Conservation (phyloP, 1,284 basidiomycete species). For the Hypsizygus ulmarius region DNA sequence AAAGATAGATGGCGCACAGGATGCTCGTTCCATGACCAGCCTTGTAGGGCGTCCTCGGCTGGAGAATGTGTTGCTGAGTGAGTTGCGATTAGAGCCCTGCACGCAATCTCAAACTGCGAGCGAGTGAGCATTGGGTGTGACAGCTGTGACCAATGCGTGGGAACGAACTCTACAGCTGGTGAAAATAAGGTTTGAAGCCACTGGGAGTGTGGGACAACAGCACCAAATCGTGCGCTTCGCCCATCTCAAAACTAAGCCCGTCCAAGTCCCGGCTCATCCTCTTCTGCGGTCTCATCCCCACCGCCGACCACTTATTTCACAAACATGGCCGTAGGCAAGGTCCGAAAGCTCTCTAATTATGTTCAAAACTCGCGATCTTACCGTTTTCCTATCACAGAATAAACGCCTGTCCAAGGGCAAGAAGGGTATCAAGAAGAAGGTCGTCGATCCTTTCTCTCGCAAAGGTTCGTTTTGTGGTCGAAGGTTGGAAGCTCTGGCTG, state of each 20-base stretch:
- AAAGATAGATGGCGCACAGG: conserved; percentile 29
- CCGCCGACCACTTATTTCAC: conserved; percentile 39
- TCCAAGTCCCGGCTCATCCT: conserved; percentile 48
- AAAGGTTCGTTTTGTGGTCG: conserved; percentile 65
- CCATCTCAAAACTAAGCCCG: conserved; percentile 45
- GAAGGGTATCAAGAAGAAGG: conserved; percentile 99
- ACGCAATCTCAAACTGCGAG: conserved; percentile 59
- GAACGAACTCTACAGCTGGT: conserved; percentile 46
- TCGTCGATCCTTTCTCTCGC: conserved; percentile 99
- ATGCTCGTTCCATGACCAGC: conserved; percentile 60
- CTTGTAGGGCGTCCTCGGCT: conserved; percentile 21
- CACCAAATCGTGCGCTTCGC: conserved; percentile 28
- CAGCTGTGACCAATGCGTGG: conserved; percentile 21
- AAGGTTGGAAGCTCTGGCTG: not conserved
- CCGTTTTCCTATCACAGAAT: conserved; percentile 57
- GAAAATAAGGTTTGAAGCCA: conserved; percentile 48
- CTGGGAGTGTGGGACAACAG: conserved; percentile 35
- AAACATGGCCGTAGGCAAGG: conserved; percentile 92
- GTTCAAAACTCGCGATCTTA: not conserved
- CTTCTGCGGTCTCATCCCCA: conserved; percentile 40
- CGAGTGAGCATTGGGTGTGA: conserved; percentile 46
- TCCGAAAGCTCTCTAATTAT: conserved; percentile 29
- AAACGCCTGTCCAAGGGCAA: conserved; percentile 99
- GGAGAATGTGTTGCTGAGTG: conserved; percentile 16
- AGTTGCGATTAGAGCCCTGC: conserved; percentile 48